These are phyloP conservation scores for Aegilops sharonensis DNA, from an alignment of 176 grass and related monocot species.

Conservation along the genomic window DNA sequence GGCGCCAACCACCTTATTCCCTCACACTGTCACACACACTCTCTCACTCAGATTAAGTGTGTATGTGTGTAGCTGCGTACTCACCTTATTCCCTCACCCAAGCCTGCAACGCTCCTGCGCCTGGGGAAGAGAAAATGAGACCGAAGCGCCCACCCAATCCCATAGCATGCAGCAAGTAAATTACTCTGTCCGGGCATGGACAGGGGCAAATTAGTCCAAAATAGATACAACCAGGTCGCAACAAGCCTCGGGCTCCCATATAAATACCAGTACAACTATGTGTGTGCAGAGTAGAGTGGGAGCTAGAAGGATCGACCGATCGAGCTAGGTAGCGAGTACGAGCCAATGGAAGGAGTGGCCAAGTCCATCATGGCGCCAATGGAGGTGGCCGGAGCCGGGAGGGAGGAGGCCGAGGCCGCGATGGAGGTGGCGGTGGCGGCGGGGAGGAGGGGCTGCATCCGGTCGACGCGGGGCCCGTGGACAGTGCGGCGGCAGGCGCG, in stretches of 20 bases:
- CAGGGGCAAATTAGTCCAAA: too few relatives aligned
- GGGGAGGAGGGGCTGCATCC: constrained; percentile 64
- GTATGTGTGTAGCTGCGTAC: too few relatives aligned
- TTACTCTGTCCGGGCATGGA: too few relatives aligned
- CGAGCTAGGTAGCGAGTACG: not conserved
- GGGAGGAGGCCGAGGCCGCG: constrained; percentile 15
- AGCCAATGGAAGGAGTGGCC: not conserved
- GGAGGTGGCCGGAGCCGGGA: constrained; percentile 22
- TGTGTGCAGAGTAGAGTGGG: not conserved
- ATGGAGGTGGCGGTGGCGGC: not conserved
- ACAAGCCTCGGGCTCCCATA: constrained; percentile 20
- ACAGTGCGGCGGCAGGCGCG: constrained; percentile 48
- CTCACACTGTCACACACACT: not conserved
- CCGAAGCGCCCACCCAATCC: too few relatives aligned
- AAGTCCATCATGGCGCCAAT: not conserved
- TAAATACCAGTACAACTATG: constrained; percentile 31
- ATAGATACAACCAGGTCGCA: not conserved
- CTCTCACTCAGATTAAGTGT: not conserved
- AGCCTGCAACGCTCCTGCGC: too few relatives aligned
- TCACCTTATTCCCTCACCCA: too few relatives aligned
- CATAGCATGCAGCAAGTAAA: too few relatives aligned
- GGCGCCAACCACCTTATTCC: constrained; percentile 31
- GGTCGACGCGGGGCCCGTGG: constrained; percentile 73
- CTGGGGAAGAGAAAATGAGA: too few relatives aligned
- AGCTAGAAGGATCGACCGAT: not conserved